Percentiles rank a stretch among this genome's conserved stretches.
Conservation (phyloP, 306 rosid species). For the Lupinus albus region DNA sequence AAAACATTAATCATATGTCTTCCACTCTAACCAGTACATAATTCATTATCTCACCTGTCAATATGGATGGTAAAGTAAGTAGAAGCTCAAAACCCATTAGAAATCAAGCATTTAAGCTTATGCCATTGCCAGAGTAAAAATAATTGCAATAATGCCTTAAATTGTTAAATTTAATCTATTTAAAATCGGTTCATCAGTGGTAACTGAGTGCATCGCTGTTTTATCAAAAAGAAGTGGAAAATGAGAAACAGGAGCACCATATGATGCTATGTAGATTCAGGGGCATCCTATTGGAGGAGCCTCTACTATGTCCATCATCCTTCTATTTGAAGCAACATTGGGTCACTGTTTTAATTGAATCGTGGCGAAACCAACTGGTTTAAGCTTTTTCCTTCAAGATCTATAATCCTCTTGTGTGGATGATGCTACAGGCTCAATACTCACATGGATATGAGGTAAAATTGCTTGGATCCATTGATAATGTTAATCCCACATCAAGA, state of each 20-base stretch:
- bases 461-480: slow-evolving; percentile 9
- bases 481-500: not conserved
- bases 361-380: slow-evolving; percentile 1
- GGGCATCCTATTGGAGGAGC: not conserved
- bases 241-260: not conserved
- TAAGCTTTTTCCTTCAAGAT: slow-evolving; percentile 14
- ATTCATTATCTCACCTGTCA: not conserved
- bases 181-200: not conserved
- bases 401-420: not conserved
- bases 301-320: not conserved
- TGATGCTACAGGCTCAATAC: slow-evolving; percentile 10
- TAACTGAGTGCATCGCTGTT: not conserved
- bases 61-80: not conserved
- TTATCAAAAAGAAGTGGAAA: not conserved
- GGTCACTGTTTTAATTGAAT: not conserved
- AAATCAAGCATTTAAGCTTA: not conserved
- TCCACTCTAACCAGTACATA: not conserved
- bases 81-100: not conserved
- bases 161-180: not conserved
- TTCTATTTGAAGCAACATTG: not conserved
- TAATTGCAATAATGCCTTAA: not conserved
- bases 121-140: not conserved
- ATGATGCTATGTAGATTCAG: not conserved
- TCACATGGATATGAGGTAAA: not conserved
- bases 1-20: not conserved